phyloP scores from a whole-genome alignment of 2,329 filamentous ascomycete genomes.

The Paracoccidioides brasiliensis region DNA sequence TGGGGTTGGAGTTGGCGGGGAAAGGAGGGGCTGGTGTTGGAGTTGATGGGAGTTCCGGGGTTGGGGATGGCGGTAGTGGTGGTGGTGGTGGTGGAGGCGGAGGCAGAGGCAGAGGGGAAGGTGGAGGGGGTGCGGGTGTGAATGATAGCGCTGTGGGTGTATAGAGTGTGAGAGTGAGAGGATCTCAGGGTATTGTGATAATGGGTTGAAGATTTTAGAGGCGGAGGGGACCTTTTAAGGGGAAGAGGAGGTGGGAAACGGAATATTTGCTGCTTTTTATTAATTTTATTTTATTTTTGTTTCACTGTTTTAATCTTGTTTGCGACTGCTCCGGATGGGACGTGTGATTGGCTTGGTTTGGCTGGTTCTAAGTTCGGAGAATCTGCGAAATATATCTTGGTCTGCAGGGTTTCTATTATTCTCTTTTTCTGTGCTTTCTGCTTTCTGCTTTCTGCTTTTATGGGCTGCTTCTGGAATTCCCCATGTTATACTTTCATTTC shows the following conservation, averaged over 20 bases:
- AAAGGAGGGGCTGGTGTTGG: neutral
- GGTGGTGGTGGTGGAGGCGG: neutral
- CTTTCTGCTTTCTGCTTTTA: neutral
- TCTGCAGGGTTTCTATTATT: neutral
- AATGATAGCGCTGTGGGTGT: neutral
- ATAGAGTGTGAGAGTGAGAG: neutral
- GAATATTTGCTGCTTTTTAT: neutral
- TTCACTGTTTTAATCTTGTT: neutral
- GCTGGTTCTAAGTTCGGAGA: neutral
- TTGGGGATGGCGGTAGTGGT: neutral
- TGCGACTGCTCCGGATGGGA: too few species aligned
- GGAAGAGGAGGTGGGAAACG: neutral
- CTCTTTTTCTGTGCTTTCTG: neutral
- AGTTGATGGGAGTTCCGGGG: neutral
- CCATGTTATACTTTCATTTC: too few species aligned
- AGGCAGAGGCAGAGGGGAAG: neutral
- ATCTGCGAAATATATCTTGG: neutral
- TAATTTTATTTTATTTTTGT: neutral
- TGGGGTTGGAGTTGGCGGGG: conserved; percentile 8
- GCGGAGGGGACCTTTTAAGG: neutral
- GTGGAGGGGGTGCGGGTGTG: neutral
- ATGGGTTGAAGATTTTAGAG: too few species aligned
- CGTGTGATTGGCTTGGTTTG: too few species aligned
- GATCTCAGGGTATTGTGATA: neutral
- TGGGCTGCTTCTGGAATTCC: too few species aligned